Evolutionary conservation across 2,329 filamentous ascomycete genomes (phyloP).

Genomic region (Colletotrichum caudatum): DNA sequence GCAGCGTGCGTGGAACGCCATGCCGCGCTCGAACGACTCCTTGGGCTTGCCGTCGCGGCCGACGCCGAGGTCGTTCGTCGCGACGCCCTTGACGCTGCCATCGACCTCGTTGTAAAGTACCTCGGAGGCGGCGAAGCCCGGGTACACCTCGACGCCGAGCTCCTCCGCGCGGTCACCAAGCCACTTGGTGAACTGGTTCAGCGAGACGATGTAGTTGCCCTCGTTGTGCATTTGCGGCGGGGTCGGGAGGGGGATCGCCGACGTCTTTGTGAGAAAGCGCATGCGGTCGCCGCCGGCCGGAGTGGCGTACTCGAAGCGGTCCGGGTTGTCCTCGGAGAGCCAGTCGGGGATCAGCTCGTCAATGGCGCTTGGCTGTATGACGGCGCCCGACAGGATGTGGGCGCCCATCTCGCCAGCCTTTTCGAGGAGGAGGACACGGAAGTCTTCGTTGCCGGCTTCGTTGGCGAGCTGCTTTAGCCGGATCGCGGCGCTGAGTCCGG

Average conservation of each 20-base stretch:
- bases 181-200: slow-evolving; percentile 97
- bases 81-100: slow-evolving; percentile 91
- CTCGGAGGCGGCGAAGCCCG: slow-evolving; percentile 94
- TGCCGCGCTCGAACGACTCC: slow-evolving; percentile 92
- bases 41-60: slow-evolving; percentile 85
- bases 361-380: slow-evolving; percentile 89
- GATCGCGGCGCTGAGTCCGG: slow-evolving; percentile 92
- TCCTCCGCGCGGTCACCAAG: slow-evolving; percentile 97
- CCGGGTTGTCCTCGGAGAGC: slow-evolving; percentile 88
- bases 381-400: slow-evolving; percentile 95
- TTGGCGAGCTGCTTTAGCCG: slow-evolving; percentile 95
- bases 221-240: slow-evolving; percentile 99
- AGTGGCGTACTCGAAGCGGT: slow-evolving; percentile 88
- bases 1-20: slow-evolving; percentile 95
- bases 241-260: slow-evolving; percentile 82
- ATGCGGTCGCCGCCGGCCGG: slow-evolving; percentile 87
- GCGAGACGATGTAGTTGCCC: slow-evolving; percentile 95
- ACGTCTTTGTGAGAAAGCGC: slow-evolving; percentile 90
- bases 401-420: slow-evolving; percentile 96
- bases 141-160: slow-evolving; percentile 93
- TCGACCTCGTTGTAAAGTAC: slow-evolving; percentile 83
- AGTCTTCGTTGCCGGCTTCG: slow-evolving; percentile 94
- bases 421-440: slow-evolving; percentile 90
- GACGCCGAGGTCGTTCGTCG: slow-evolving; percentile 94
- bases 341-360: slow-evolving; percentile 94